phyloP scores from a whole-genome alignment of 495 filamentous ascomycete species.

The Choiromyces venosus region DNA sequence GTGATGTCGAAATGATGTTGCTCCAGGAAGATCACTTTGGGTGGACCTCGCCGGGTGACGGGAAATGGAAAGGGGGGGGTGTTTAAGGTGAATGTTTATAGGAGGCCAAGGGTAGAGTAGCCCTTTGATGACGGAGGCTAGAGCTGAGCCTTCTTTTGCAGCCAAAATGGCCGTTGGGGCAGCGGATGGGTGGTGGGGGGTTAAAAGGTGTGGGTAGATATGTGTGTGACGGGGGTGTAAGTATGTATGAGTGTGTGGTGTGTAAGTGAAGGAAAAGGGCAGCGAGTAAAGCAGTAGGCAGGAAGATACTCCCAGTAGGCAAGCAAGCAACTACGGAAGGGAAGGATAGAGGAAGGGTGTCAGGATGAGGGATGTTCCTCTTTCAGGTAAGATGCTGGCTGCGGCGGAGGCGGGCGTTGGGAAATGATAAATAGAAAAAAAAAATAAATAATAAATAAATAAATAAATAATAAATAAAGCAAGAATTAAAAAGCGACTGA shows the following conservation, averaged over 20 bases:
- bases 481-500: neutral
- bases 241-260: constrained; percentile 1
- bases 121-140: constrained; percentile 38
- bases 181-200: neutral
- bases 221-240: neutral
- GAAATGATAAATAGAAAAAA: neutral
- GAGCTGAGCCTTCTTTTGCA: constrained; percentile 34
- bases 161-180: constrained; percentile 1
- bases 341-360: constrained; percentile 21
- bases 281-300: neutral
- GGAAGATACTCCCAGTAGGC: neutral
- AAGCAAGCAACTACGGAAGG: constrained; percentile 6
- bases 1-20: constrained; percentile 41
- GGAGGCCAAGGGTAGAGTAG: constrained; percentile 33
- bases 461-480: neutral
- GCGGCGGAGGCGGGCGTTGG: neutral
- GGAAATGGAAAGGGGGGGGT: constrained; percentile 31
- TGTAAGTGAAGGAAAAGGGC: neutral
- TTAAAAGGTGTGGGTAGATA: neutral
- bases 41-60: constrained; percentile 34
- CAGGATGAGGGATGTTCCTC: constrained; percentile 24
- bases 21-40: constrained; percentile 35
- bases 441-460: neutral
- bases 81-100: constrained; percentile 37
- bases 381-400: constrained; percentile 13